phyloP scores from a whole-genome alignment of 805 yeast species.

The Pichia pseudocactophila region DNA sequence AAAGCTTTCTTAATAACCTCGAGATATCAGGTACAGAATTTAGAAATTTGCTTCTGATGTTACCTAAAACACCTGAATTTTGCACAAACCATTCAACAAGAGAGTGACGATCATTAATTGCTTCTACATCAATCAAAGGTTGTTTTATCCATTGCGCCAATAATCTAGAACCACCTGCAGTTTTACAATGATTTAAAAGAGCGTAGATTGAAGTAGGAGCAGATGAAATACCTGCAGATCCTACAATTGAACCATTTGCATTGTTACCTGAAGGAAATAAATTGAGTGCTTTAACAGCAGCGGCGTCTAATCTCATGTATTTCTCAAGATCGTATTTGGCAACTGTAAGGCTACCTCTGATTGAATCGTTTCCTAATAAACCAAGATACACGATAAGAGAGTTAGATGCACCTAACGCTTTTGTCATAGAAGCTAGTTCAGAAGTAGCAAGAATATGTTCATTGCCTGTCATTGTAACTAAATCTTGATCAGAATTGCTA shows the following conservation, averaged over 20 bases:
- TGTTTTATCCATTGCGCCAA: slow-evolving; percentile 94
- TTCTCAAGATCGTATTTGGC: slow-evolving; percentile 64
- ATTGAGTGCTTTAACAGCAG: slow-evolving; percentile 83
- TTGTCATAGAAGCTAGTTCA: slow-evolving; percentile 39
- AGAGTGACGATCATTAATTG: slow-evolving; percentile 59
- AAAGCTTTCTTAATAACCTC: slow-evolving; percentile 62
- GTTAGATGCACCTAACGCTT: slow-evolving; percentile 54
- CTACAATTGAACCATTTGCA: neutral
- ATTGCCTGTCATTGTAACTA: slow-evolving; percentile 58
- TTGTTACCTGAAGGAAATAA: slow-evolving; percentile 52
- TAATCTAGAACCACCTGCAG: slow-evolving; percentile 80
- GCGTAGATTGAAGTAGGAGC: slow-evolving; percentile 58
- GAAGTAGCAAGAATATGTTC: slow-evolving; percentile 47
- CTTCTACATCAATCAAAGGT: slow-evolving; percentile 62
- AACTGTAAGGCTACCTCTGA: slow-evolving; percentile 47
- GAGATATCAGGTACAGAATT: slow-evolving; percentile 76
- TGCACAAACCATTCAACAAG: slow-evolving; percentile 70
- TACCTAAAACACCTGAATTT: slow-evolving; percentile 57
- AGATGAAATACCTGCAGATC: slow-evolving; percentile 36
- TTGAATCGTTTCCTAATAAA: slow-evolving; percentile 47
- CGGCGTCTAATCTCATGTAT: slow-evolving; percentile 83
- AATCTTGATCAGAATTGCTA: slow-evolving; percentile 70
- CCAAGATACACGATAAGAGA: slow-evolving; percentile 66
- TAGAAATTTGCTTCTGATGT: slow-evolving; percentile 58
- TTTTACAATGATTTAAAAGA: slow-evolving; percentile 78